Evolutionary conservation across 441 rosid species (phyloP).

Genomic region (Metrosideros polymorpha): DNA sequence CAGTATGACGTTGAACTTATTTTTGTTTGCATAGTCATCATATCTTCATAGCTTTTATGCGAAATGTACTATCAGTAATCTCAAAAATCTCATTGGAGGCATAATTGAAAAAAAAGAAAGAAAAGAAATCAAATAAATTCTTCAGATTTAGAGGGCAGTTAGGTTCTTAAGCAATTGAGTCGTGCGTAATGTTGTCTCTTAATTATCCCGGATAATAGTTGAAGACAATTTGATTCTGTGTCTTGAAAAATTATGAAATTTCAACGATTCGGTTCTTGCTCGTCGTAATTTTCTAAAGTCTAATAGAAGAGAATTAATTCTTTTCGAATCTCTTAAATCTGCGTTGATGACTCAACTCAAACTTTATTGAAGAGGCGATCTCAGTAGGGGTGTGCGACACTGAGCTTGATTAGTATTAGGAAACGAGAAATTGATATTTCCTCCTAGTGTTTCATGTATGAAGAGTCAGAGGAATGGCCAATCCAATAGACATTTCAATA

Average conservation of each 20-base stretch:
- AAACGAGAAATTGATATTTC: not conserved
- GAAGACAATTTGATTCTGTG: not conserved
- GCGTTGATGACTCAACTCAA: accelerated
- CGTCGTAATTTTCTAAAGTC: not conserved
- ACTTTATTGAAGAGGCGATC: not conserved
- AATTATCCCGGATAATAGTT: not conserved
- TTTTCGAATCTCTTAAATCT: not conserved
- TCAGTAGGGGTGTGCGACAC: accelerated
- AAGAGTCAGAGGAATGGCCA: not conserved
- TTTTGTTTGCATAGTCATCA: not conserved
- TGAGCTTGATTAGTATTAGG: not conserved
- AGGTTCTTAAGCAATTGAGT: not conserved
- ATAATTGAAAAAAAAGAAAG: not conserved
- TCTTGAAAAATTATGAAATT: not conserved
- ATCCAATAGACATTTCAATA: not conserved
- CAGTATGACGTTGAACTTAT: not conserved
- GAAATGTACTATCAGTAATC: not conserved
- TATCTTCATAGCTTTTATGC: not conserved
- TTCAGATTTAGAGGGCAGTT: not conserved
- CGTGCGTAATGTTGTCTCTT: not conserved
- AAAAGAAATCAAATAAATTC: not conserved
- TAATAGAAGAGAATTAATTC: not conserved
- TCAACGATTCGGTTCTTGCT: not conserved
- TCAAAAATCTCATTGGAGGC: not conserved
- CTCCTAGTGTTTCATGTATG: not conserved